These are phyloP conservation scores for Aspergillus biplanus DNA, from an alignment of 495 filamentous ascomycete species.

Conservation along the genomic window DNA sequence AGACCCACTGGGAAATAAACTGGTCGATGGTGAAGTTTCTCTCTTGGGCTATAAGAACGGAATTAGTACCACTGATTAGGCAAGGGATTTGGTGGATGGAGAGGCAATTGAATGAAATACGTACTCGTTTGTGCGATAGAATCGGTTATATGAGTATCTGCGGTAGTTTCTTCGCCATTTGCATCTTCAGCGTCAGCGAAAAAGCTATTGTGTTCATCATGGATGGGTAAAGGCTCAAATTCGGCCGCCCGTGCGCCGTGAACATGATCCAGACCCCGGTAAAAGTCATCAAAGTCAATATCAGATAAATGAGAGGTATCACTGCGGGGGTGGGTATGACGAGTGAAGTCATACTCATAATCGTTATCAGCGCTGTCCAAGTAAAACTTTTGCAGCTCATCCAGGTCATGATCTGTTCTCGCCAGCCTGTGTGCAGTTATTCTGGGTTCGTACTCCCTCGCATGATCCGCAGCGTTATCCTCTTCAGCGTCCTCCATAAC, in stretches of 20 bases:
- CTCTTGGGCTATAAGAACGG: conserved; percentile 38
- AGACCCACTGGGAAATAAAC: conserved; percentile 48
- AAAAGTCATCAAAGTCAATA: conserved; percentile 42
- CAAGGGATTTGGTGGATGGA: background rate
- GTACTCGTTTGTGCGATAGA: conserved; percentile 44
- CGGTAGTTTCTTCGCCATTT: conserved; percentile 18
- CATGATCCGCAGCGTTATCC: conserved; percentile 28
- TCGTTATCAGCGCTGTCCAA: conserved; percentile 35
- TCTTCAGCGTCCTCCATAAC: conserved; percentile 31
- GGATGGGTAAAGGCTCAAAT: conserved; percentile 15
- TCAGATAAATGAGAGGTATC: conserved; percentile 25
- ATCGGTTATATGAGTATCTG: conserved; percentile 31
- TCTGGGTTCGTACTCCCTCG: conserved; percentile 35
- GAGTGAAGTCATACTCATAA: conserved; percentile 17
- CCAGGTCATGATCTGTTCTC: conserved; percentile 32
- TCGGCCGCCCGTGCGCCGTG: conserved; percentile 21
- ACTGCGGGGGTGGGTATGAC: conserved; percentile 4
- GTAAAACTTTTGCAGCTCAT: conserved; percentile 45
- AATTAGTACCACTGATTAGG: conserved; percentile 17
- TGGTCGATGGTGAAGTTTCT: conserved; percentile 49
- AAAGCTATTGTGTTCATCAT: conserved; percentile 27
- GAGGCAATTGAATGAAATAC: conserved; percentile 3
- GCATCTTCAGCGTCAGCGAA: conserved; percentile 27
- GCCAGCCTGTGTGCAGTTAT: conserved; percentile 23
- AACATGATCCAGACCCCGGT: conserved; percentile 30